Base-by-base conservation (phyloP, 495 filamentous ascomycete genomes). In the Lasiosphaeria ovina region DNA sequence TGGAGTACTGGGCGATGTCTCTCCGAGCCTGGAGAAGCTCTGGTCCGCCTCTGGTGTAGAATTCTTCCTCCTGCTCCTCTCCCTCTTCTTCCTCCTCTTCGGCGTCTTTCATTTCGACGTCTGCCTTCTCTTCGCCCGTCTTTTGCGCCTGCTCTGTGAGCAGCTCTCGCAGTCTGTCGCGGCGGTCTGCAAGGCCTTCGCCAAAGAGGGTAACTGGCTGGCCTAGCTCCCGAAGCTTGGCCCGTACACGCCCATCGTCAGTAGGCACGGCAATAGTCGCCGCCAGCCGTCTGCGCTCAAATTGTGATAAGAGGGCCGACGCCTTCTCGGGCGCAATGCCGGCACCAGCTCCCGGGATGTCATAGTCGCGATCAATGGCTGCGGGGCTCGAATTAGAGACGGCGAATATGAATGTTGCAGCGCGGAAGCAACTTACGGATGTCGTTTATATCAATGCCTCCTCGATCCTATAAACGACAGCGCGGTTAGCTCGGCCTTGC, bases 141-240 rank as follows among this genome's bases (percentile, higher is more conserved):
- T 77, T 76, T 63, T 95, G 91, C n/a, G 85, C 84, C 60, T 90
- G 78, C 38, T 84, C 82, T 3, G 87, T 87, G 45, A 98, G 78
- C 0, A 98, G 76, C 69, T 91, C 89, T 66, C 94, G 85, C 60
- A 99, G 70, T 58, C 94, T 84, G 62, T 97, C 94, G 76, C 94
- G 82, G 58, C 94, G 80, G 65, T 98, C 93, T 6, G 79, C 86
- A 0, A 88, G 89, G 6, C 91, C 92, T 79, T 99, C 94, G 49
- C 91, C 94, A 66, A 99, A 99, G 0, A 98, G 81, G 5, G 95
- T 99, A 57, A 98, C 88, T 3, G 94, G 95, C 70, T 99, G 87
- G 10, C 89, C 90, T 40, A 97, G 79, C 65, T 93, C 87, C 65
- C 95, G 87, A 55, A 98, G 77, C 40, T 85, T 85, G 32, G 83